Base-by-base conservation (phyloP, 306 rosid species). In the Castanea crenata region DNA sequence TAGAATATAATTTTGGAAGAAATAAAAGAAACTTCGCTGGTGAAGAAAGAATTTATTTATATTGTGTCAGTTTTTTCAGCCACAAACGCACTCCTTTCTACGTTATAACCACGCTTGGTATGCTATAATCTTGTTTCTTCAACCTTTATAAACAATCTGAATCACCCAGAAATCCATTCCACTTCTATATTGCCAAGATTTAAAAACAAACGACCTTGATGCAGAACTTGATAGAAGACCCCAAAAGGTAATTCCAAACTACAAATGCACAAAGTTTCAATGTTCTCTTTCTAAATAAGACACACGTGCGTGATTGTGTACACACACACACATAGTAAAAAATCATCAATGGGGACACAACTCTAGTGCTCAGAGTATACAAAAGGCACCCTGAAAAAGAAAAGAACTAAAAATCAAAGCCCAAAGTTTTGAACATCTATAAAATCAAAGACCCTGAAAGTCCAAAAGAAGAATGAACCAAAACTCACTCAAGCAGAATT, bases 61-160 rank as follows among this genome's bases (percentile, higher is more conserved):
- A 15, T 64, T 64, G 34, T 15, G 3, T 65, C 7, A 18, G 20
- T 16, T 65, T 65, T 65, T 32, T 15, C 7, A 32, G 5, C 52
- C 41, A 34, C 23, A 74, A 74, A 35, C 5, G 4, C 55, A 27
- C 21, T 12, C 20, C 69, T 20, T 56, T 13, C 58, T 55, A 74
- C 46, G 18, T 65, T 38, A 81, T 23, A 6, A 20, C 69, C 34
- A 46, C 78, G 71, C 55, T 55, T 52, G 23, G 69, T 51, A 38
- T 55, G 55, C 64, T n/a, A 31, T 57, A 32, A 35, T 65, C 52
- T 49, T n/a, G 34, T 14, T 76, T 8, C 38, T 62, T 69, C 65
- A 69, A 72, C 54, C 63, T 38, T 68, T 19, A 20, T 29, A 76
- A 78, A 71, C 54, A 78, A 71, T 32, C 51, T 57, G 62, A 35